Conservation (phyloP, 208 protist genomes). For the Naegleria gruberi region DNA sequence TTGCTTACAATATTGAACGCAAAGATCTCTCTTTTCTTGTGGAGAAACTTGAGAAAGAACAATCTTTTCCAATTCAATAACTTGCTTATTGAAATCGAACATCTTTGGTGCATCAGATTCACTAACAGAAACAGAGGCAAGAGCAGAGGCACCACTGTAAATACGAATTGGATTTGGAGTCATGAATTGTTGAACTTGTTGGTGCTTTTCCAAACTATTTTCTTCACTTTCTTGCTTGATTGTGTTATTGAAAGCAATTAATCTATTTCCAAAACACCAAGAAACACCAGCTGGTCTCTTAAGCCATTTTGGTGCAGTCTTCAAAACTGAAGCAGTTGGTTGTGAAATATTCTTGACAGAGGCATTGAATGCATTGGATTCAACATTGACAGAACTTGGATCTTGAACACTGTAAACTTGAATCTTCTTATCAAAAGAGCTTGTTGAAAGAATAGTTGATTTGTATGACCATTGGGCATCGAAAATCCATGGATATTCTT, state of each 20-base stretch:
- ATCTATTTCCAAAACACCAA: constrained; percentile 68
- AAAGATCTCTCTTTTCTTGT: not conserved
- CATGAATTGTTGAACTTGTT: not conserved
- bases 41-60: constrained; percentile 28
- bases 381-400: not conserved
- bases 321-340: not conserved
- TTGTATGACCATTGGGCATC: constrained; percentile 82
- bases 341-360: not conserved
- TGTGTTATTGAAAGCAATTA: constrained; percentile 42
- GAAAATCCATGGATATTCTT: constrained; percentile 66
- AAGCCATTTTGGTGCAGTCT: constrained; percentile 52
- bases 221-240: not conserved
- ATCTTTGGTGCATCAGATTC: not conserved
- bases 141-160: constrained; percentile 32
- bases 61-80: constrained; percentile 21
- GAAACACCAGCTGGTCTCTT: constrained; percentile 49
- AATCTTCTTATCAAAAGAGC: constrained; percentile 21
- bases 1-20: not conserved
- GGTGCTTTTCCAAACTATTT: not conserved
- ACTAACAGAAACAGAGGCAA: constrained; percentile 30
- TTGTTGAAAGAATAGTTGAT: not conserved
- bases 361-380: not conserved
- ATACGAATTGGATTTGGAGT: not conserved
- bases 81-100: constrained; percentile 24
- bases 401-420: constrained; percentile 35